These are phyloP conservation scores for Lachnellula occidentalis DNA, from an alignment of 2,329 filamentous ascomycete genomes.

Conservation along the genomic window DNA sequence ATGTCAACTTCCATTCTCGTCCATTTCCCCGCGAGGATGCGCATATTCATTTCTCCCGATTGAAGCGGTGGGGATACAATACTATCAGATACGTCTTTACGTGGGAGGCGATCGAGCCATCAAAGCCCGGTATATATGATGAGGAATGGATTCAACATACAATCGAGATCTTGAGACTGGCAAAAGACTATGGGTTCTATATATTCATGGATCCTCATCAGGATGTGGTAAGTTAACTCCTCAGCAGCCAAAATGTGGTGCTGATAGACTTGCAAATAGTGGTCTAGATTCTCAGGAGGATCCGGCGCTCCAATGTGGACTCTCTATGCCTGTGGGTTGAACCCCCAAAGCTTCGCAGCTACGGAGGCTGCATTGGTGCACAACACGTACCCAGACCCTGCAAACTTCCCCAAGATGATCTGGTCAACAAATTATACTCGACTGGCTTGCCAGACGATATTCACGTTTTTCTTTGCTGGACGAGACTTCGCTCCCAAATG, in stretches of 20 bases:
- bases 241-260: constrained; percentile 1
- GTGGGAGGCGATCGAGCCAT: constrained; percentile 97
- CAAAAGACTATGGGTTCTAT: constrained; percentile 88
- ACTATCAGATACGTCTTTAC: constrained; percentile 95
- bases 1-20: constrained; percentile 79
- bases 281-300: constrained; percentile 90
- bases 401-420: constrained; percentile 94
- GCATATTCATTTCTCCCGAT: constrained; percentile 75
- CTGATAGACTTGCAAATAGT: constrained; percentile 41
- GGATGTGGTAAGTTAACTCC: constrained; percentile 70
- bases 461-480: constrained; percentile 90
- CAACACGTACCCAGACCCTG: constrained; percentile 83
- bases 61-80: constrained; percentile 91
- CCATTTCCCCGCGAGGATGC: constrained; percentile 83
- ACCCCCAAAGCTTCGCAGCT: constrained; percentile 75
- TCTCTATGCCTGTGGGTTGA: constrained; percentile 85
- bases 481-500: constrained; percentile 92
- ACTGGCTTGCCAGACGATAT: constrained; percentile 81
- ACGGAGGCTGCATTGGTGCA: constrained; percentile 94
- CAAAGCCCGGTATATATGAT: constrained; percentile 86
- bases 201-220: constrained; percentile 99
- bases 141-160: constrained; percentile 92
- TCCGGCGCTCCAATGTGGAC: constrained; percentile 98
- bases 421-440: constrained; percentile 97
- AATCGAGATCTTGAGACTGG: constrained; percentile 74